These are phyloP conservation scores for Lasiosphaeris hirsuta DNA, from an alignment of 495 filamentous ascomycete species.

Conservation along the genomic window DNA sequence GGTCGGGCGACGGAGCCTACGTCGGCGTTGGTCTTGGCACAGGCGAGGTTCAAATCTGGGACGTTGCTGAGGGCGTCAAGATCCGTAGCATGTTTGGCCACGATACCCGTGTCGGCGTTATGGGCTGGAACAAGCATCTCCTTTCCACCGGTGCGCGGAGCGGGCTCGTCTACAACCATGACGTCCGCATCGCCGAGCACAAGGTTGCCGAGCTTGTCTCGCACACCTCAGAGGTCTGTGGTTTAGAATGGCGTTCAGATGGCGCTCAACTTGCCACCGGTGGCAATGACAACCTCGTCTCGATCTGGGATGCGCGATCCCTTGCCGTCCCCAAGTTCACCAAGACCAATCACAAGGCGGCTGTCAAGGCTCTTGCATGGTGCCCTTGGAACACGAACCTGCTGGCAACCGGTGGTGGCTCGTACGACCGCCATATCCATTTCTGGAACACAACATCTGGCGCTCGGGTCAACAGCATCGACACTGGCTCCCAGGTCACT, in stretches of 20 bases:
- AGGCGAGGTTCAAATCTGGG: conserved; percentile 98
- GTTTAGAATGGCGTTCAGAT: conserved; percentile 94
- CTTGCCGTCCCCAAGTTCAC: conserved; percentile 92
- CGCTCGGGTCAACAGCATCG: conserved; percentile 96
- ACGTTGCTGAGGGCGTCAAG: conserved; percentile 91
- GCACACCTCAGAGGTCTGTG: conserved; percentile 96
- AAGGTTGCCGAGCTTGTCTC: conserved; percentile 95
- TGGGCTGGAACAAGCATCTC: conserved; percentile 98
- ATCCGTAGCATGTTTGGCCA: conserved; percentile 98
- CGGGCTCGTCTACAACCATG: conserved; percentile 97
- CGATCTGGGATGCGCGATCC: conserved; percentile 96
- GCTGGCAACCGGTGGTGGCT: conserved; percentile 92
- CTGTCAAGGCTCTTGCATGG: conserved; percentile 97
- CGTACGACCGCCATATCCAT: conserved; percentile 95
- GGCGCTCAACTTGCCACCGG: conserved; percentile 95
- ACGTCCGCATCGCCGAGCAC: conserved; percentile 96
- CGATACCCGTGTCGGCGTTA: conserved; percentile 92
- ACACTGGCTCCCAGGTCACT: conserved; percentile 95
- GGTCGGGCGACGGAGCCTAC: conserved; percentile 96
- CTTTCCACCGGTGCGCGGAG: conserved; percentile 91
- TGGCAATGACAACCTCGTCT: conserved; percentile 97
- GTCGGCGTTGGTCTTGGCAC: conserved; percentile 92
- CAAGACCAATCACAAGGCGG: conserved; percentile 98
- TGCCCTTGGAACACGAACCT: conserved; percentile 98
- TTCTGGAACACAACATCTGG: conserved; percentile 99